Percentiles rank a stretch among this genome's conserved stretches.
These are phyloP conservation scores for Halenospora varia DNA, from an alignment of 495 filamentous ascomycete species.

Conservation along the genomic window DNA sequence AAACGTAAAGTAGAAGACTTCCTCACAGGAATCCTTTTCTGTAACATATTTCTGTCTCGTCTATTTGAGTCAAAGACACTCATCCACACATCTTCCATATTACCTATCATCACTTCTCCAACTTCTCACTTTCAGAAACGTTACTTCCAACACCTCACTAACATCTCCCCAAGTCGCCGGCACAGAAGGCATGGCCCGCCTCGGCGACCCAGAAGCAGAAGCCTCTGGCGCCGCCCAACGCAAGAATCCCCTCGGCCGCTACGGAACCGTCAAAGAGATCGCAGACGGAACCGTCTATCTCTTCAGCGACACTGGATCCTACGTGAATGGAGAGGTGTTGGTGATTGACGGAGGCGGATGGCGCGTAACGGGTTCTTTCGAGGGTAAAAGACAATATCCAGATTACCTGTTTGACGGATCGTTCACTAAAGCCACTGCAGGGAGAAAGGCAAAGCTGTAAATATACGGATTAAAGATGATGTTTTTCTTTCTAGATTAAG, in stretches of 20 bases:
- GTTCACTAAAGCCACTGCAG: constrained; percentile 55
- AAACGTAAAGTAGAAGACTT: too few relatives aligned
- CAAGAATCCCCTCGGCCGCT: constrained; percentile 60
- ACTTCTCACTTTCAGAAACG: too few relatives aligned
- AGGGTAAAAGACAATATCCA: constrained; percentile 43
- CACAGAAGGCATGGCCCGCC: constrained; percentile 58
- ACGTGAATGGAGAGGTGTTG: constrained; percentile 71
- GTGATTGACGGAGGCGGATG: constrained; percentile 73
- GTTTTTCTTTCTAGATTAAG: neutral
- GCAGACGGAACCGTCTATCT: constrained; percentile 88
- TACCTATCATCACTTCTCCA: too few relatives aligned
- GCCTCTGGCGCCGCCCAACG: constrained; percentile 31
- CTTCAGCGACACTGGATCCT: constrained; percentile 79
- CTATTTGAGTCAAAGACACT: too few relatives aligned
- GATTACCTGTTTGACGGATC: constrained; percentile 57
- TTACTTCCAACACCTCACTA: neutral
- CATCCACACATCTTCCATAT: too few relatives aligned
- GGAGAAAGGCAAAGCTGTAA: constrained; percentile 62
- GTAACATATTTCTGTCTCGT: too few relatives aligned
- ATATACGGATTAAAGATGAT: too few relatives aligned
- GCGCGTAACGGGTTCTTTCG: constrained; percentile 13
- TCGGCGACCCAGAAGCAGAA: constrained; percentile 23
- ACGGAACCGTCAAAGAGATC: constrained; percentile 82
- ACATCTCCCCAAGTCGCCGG: constrained; percentile 27
- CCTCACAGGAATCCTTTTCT: too few relatives aligned